Conservation (phyloP, 2,329 filamentous ascomycete genomes). For the Chaetomium globosum region DNA sequence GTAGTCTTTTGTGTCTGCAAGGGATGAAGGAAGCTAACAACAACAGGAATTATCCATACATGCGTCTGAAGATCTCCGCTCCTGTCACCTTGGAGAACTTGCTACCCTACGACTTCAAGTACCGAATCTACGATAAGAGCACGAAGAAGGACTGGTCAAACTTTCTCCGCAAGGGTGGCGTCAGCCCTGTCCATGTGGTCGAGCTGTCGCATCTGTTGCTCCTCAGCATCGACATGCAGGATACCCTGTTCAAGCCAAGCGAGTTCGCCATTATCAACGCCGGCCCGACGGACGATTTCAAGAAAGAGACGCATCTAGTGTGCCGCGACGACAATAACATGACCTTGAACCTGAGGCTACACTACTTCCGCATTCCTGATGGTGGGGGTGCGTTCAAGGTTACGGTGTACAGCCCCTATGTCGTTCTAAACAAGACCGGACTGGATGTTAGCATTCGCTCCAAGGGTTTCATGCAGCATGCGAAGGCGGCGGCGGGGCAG, state of each 20-base stretch:
- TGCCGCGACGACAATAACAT: constrained; percentile 85
- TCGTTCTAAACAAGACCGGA: constrained; percentile 93
- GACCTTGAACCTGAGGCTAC: constrained; percentile 77
- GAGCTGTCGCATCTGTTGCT: constrained; percentile 91
- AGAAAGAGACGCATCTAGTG: constrained; percentile 74
- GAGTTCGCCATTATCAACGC: constrained; percentile 98
- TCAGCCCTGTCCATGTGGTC: constrained; percentile 96
- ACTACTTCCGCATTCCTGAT: constrained; percentile 88
- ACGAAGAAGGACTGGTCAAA: constrained; percentile 99
- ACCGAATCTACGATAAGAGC: constrained; percentile 97
- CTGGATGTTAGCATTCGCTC: constrained; percentile 84
- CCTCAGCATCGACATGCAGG: constrained; percentile 94
- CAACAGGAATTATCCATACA: constrained; percentile 80
- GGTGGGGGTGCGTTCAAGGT: constrained; percentile 96
- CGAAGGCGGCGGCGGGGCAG: constrained; percentile 79
- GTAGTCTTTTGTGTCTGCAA: constrained; percentile 31
- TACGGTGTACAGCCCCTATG: constrained; percentile 91
- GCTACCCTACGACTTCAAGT: constrained; percentile 97
- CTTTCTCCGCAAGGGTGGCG: constrained; percentile 91
- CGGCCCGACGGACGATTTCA: constrained; percentile 83
- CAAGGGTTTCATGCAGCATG: constrained; percentile 83
- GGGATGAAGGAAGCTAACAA: constrained; percentile 40
- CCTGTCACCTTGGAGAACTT: constrained; percentile 94
- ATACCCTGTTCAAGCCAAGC: constrained; percentile 90
- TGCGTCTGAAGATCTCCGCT: constrained; percentile 88